Evolutionary conservation across 2,329 filamentous ascomycete genomes (phyloP).

Genomic region (Rutstroemia sydowiana): DNA sequence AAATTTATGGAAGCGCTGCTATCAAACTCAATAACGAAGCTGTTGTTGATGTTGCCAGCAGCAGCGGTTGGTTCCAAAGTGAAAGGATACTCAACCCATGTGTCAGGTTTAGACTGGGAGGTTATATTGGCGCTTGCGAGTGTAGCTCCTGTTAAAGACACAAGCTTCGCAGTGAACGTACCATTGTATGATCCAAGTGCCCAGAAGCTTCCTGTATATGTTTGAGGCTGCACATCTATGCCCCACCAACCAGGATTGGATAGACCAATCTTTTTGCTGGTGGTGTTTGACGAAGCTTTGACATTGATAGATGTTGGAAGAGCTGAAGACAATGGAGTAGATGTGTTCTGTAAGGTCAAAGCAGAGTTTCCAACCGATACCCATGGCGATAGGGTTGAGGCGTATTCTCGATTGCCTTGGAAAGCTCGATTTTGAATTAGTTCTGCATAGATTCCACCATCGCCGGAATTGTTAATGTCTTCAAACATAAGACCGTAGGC

Average conservation of each 20-base stretch:
- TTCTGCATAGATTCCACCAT: constrained; percentile 50
- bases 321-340: constrained; percentile 21
- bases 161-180: constrained; percentile 12
- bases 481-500: constrained; percentile 29
- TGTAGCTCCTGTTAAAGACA: constrained; percentile 12
- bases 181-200: constrained; percentile 8
- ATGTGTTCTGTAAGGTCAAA: constrained; percentile 29
- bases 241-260: constrained; percentile 51
- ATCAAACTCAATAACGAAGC: constrained; percentile 46
- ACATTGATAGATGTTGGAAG: constrained; percentile 24
- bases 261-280: constrained; percentile 36
- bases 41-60: constrained; percentile 40
- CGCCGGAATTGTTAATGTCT: constrained; percentile 28
- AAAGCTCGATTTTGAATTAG: constrained; percentile 65
- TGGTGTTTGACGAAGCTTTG: not conserved
- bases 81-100: constrained; percentile 18
- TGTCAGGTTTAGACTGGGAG: constrained; percentile 8
- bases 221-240: constrained; percentile 32
- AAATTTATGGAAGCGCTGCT: constrained; percentile 41
- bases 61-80: constrained; percentile 9
- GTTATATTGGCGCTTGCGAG: constrained; percentile 19
- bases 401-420: constrained; percentile 42
- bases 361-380: constrained; percentile 16
- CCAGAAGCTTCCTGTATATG: constrained; percentile 27
- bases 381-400: constrained; percentile 38